A percentile compares a stretch with the other conserved stretches of the same genome.
Evolutionary conservation across 306 rosid species (phyloP).

Genomic region (Trichosanthes truncata): DNA sequence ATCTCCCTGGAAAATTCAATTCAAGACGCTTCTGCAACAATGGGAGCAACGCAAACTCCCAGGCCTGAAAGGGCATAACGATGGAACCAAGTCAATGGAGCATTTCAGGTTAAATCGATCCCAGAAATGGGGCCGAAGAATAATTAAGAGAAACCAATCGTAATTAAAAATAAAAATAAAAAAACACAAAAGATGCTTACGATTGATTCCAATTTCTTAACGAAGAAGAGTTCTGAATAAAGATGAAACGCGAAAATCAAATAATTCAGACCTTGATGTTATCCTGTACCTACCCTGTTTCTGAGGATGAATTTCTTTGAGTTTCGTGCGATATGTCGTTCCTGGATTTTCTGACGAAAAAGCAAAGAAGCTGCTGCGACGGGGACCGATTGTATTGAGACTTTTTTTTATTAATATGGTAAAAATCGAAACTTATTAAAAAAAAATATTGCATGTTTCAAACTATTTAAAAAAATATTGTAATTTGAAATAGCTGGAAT

Average conservation of each 20-base stretch:
- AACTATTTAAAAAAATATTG: too few species aligned
- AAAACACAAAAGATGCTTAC: neutral
- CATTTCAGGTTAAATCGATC: neutral
- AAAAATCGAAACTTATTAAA: too few species aligned
- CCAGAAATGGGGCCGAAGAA: neutral
- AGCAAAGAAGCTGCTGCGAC: neutral
- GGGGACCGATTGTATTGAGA: neutral
- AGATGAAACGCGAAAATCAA: neutral
- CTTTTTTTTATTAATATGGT: too few species aligned
- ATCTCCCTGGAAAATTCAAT: neutral
- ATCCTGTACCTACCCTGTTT: neutral
- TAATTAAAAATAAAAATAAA: neutral
- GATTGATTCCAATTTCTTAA: neutral
- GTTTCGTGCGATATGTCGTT: neutral
- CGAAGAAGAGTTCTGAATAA: neutral
- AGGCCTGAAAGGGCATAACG: neutral
- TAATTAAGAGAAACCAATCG: neutral
- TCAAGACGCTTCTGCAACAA: neutral
- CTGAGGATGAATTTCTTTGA: neutral
- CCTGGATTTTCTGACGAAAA: neutral
- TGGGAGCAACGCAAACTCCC: conserved; percentile 2
- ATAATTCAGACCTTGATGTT: neutral
- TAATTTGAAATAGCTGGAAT: too few species aligned
- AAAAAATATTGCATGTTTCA: too few species aligned
- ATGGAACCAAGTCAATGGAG: neutral